Percentiles rank a stretch among this genome's conserved stretches.
phyloP scores from a whole-genome alignment of 768 basidiomycete species.

The Lactifluus subvellereus region DNA sequence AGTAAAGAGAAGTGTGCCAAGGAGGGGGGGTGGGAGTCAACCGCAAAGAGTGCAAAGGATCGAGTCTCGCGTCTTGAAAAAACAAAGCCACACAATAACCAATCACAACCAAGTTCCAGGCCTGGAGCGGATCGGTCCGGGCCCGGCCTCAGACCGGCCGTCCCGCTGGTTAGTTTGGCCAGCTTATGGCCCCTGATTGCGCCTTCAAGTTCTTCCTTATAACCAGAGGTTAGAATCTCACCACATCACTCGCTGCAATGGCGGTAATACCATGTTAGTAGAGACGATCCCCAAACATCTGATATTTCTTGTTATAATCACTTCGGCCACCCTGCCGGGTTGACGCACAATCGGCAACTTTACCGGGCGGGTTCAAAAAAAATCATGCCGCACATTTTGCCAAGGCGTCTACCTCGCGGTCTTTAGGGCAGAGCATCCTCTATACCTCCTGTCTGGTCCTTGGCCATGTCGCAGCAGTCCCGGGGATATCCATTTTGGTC shows the following conservation, averaged over 20 bases:
- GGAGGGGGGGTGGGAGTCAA: slow-evolving; percentile 24
- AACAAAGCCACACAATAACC: slow-evolving; percentile 22
- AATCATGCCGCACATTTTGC: not conserved
- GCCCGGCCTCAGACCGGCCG: not conserved
- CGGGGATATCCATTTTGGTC: slow-evolving; percentile 23
- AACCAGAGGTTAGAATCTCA: too few relatives aligned
- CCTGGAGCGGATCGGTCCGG: too few relatives aligned
- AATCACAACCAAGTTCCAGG: not conserved
- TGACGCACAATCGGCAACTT: not conserved
- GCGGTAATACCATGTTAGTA: not conserved
- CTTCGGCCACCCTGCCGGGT: not conserved
- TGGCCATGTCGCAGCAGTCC: slow-evolving; percentile 5
- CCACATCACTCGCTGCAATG: not conserved
- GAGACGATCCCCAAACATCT: not conserved
- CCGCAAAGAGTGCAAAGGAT: slow-evolving; percentile 8
- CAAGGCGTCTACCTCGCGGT: not conserved
- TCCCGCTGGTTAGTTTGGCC: not conserved
- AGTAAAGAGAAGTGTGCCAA: slow-evolving; percentile 28
- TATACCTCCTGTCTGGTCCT: not conserved
- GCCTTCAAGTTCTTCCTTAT: too few relatives aligned
- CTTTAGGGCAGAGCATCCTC: not conserved
- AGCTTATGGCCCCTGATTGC: too few relatives aligned
- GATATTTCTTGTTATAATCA: not conserved
- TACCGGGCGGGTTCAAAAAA: not conserved
- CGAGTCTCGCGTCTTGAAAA: not conserved